Percentiles rank a stretch among this genome's conserved stretches.
Conservation (phyloP, 805 yeast species). For the Lachancea mirantina region DNA sequence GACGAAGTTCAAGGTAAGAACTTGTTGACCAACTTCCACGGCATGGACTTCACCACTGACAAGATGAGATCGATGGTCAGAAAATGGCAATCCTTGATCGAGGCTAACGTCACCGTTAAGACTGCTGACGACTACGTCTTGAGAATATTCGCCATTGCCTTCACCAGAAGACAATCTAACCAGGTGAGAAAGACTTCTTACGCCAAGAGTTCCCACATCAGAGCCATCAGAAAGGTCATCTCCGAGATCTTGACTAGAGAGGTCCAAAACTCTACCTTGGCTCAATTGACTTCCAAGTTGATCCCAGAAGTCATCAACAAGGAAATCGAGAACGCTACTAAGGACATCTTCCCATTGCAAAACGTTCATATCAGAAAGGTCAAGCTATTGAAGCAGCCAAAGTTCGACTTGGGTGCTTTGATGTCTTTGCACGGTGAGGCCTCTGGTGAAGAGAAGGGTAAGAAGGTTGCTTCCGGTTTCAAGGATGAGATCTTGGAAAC, state of each 20-base stretch:
- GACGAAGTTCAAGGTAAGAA: slow-evolving; percentile 99
- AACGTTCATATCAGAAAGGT: slow-evolving; percentile 99
- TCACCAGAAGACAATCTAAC: slow-evolving; percentile 96
- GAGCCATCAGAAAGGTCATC: slow-evolving; percentile 96
- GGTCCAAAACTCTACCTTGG: slow-evolving; percentile 88
- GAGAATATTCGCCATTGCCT: slow-evolving; percentile 94
- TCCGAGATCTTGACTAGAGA: slow-evolving; percentile 93
- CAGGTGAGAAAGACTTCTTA: slow-evolving; percentile 96
- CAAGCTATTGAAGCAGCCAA: slow-evolving; percentile 96
- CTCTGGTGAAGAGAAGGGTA: slow-evolving; percentile 91
- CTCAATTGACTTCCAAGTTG: slow-evolving; percentile 94
- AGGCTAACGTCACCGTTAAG: slow-evolving; percentile 97
- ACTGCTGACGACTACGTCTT: slow-evolving; percentile 95
- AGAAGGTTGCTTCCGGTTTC: slow-evolving; percentile 92
- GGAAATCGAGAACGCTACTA: slow-evolving; percentile 95
- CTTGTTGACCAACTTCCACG: slow-evolving; percentile 99
- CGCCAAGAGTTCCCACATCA: slow-evolving; percentile 96
- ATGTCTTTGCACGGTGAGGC: slow-evolving; percentile 97
- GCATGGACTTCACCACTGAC: slow-evolving; percentile 96
- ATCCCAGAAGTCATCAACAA: slow-evolving; percentile 98
- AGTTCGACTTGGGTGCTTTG: slow-evolving; percentile 95
- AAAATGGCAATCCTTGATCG: slow-evolving; percentile 98
- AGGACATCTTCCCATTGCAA: slow-evolving; percentile 93
- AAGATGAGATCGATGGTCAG: slow-evolving; percentile 96
- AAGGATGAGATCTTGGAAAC: slow-evolving; percentile 97